Evolutionary conservation across 2,329 filamentous ascomycete species (phyloP).

Genomic region (Aureobasidium mangrovei): DNA sequence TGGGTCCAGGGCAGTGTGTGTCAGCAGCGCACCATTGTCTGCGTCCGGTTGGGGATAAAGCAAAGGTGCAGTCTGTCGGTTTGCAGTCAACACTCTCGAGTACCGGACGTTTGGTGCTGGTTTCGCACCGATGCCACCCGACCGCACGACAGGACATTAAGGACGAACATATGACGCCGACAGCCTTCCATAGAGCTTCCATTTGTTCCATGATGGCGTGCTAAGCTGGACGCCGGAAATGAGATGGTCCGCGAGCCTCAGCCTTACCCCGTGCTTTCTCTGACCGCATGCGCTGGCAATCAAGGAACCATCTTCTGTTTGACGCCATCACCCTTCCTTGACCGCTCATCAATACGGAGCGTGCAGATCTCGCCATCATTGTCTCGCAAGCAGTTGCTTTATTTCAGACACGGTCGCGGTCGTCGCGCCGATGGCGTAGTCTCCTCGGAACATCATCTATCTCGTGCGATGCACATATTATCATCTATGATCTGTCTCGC

Average conservation of each 20-base stretch:
- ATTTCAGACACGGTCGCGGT: neutral
- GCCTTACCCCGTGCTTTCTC: conserved; percentile 8
- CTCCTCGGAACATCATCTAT: neutral
- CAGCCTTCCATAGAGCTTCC: conserved; percentile 4
- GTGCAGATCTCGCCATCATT: conserved; percentile 2
- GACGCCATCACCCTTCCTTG: conserved; percentile 7
- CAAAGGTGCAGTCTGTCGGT: neutral
- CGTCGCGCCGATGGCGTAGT: neutral
- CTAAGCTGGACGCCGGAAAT: conserved; percentile 7
- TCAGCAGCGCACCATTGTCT: conserved; percentile 3
- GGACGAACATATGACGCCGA: conserved; percentile 5
- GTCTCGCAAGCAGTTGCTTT: neutral
- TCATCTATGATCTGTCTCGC: neutral
- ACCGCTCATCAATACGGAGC: conserved; percentile 9
- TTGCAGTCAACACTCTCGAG: conserved; percentile 4
- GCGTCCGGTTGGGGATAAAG: neutral
- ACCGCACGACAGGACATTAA: conserved; percentile 8
- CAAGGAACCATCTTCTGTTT: conserved; percentile 8
- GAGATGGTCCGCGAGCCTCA: conserved; percentile 7
- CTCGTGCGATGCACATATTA: conserved; percentile 1
- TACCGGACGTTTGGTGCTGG: conserved; percentile 12
- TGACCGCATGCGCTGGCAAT: conserved; percentile 7
- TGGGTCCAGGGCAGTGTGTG: neutral
- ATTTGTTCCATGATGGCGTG: conserved; percentile 11
- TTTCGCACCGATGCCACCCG: conserved; percentile 2